Conservation (phyloP, 805 yeast genomes). For the Saccharomycopsis javanensis region DNA sequence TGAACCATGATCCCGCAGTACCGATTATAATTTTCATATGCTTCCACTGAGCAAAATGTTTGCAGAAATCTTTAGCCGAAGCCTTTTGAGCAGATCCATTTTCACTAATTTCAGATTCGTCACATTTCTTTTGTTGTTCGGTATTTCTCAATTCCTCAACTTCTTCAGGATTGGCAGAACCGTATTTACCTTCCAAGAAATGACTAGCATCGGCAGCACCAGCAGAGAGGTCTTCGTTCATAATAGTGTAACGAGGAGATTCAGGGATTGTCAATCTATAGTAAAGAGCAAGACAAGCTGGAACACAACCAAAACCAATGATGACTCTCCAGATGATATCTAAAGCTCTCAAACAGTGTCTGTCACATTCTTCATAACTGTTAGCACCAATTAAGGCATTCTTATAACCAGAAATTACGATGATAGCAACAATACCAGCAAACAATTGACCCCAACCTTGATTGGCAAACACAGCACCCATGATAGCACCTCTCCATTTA, state of each 20-base stretch:
- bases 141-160: conserved; percentile 37
- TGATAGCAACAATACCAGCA: conserved; percentile 76
- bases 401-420: conserved; percentile 72
- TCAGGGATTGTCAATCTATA: conserved; percentile 91
- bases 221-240: conserved; percentile 46
- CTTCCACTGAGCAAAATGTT: conserved; percentile 79
- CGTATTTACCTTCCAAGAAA: conserved; percentile 40
- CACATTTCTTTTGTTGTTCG: too few relatives aligned
- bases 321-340: conserved; percentile 94
- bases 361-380: conserved; percentile 51
- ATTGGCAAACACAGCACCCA: conserved; percentile 94
- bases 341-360: conserved; percentile 61
- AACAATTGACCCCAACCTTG: conserved; percentile 94
- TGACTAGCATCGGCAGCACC: conserved; percentile 49
- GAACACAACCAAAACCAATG: conserved; percentile 84
- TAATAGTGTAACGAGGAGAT: conserved; percentile 83
- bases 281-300: conserved; percentile 76
- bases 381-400: conserved; percentile 44
- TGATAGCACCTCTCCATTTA: conserved; percentile 96
- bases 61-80: conserved; percentile 59
- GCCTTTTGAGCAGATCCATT: conserved; percentile 61
- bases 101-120: conserved; percentile 30
- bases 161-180: conserved; percentile 38
- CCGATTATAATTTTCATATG: conserved; percentile 76
- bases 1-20: conserved; percentile 88